Evolutionary conservation across 306 rosid species (phyloP), one percentile per base, ranked within the genome.

Genomic region (Astragalus membranaceus): DNA sequence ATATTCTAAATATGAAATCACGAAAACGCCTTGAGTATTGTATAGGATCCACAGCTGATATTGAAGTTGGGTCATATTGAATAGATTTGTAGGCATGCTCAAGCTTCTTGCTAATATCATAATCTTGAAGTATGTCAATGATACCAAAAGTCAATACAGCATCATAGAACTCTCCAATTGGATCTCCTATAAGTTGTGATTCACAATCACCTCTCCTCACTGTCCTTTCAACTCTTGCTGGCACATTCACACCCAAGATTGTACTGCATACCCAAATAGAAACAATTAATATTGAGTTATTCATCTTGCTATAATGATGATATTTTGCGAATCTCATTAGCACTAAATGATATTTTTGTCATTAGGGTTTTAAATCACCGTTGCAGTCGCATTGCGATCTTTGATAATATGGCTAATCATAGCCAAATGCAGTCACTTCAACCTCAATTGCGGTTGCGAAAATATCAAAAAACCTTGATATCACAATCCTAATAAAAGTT

Each of bases 81-180:
- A 93, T 46, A 78, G 98, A 93, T 78, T 93, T 93, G 83, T 93
- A 93, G 3, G 96, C 98, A 81, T 93, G 98, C 57, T 93, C 98
- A 47, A 93, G 96, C 88, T 93, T 93, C 93, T 92, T 92, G 88
- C 96, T 92, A 35, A 92, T 92, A 79, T 92, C 98, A 63, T 92
- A 92, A 83, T 92, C 98, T 77, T 93, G 98, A 79, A 92, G 98
- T 52, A 90, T 93, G 88, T 93, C 98, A 72, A 93, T 93, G 75
- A 93, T 59, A 6, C 96, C 96, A 69, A 89, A 92, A 66, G 85
- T 84, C 81, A 93, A 80, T 12, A 81, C 75, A 57, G 85, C 98
- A 20, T 88, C 87, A 53, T 93, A 90, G 51, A 63, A 88, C 64
- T 93, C 96, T 57, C 91, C 98, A 16, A 88, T 85, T 60, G 96